phyloP scores from a whole-genome alignment of 139 green algal genomes.

The Micromonas pusilla region DNA sequence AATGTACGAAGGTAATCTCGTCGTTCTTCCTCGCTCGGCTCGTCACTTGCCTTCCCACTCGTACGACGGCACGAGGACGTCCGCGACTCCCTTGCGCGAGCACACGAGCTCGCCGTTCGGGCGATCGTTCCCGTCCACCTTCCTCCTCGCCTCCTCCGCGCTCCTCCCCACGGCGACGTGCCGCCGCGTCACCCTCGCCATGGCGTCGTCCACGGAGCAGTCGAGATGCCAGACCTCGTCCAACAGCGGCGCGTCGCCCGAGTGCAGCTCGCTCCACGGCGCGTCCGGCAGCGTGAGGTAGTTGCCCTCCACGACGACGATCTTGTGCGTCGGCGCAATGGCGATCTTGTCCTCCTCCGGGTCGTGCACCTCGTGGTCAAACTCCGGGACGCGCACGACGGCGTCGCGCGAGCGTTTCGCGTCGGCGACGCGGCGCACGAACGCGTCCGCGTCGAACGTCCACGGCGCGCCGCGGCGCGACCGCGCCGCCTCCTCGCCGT shows the following conservation, averaged over 20 bases:
- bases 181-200: constrained; percentile 47
- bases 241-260: constrained; percentile 25
- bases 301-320: constrained; percentile 79
- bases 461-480: constrained; percentile 43
- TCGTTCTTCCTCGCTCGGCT: no score
- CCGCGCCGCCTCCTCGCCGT: constrained; percentile 38
- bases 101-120: constrained; percentile 61
- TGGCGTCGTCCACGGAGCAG: constrained; percentile 52
- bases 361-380: constrained; percentile 78
- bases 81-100: constrained; percentile 30
- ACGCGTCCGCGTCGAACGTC: constrained; percentile 72
- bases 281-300: constrained; percentile 70
- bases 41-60: background rate
- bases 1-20: no score
- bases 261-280: constrained; percentile 45
- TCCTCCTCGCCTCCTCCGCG: constrained; percentile 23
- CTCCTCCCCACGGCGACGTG: constrained; percentile 49
- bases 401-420: constrained; percentile 28
- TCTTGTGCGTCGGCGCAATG: constrained; percentile 37
- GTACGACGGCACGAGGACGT: constrained; percentile 40
- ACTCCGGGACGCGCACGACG: constrained; percentile 49
- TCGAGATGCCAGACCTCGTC: constrained; percentile 71
- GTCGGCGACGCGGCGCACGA: constrained; percentile 49
- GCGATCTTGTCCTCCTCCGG: constrained; percentile 53
- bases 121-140: constrained; percentile 63